Evolutionary conservation across 108 stramenopile genomes (phyloP).

Genomic region (Skeletonema potamos): DNA sequence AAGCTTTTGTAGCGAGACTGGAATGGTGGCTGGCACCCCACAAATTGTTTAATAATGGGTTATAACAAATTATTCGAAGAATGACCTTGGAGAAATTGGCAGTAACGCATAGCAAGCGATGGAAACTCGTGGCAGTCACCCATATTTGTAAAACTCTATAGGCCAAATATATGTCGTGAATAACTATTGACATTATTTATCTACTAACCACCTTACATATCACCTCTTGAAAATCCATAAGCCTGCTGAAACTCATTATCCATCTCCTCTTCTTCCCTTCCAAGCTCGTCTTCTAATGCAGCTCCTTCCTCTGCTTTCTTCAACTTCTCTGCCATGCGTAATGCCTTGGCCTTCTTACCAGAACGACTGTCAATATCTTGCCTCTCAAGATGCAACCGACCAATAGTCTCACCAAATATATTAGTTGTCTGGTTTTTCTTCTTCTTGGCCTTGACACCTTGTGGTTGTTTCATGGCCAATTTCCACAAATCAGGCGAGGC

Average conservation of each 20-base stretch:
- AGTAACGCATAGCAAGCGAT: background rate
- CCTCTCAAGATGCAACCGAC: slow-evolving; percentile 93
- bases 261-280: slow-evolving; percentile 66
- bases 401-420: slow-evolving; percentile 94
- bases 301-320: slow-evolving; percentile 70
- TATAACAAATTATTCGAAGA: background rate
- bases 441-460: slow-evolving; percentile 53
- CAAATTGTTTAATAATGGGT: slow-evolving; percentile 21
- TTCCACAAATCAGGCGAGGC: slow-evolving; percentile 94
- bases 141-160: background rate
- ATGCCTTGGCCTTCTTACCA: slow-evolving; percentile 86
- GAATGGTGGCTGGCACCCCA: slow-evolving; percentile 67
- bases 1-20: slow-evolving; percentile 61
- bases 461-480: slow-evolving; percentile 85
- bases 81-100: background rate
- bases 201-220: slow-evolving; percentile 7
- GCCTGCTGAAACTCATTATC: slow-evolving; percentile 71
- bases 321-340: slow-evolving; percentile 78
- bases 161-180: background rate
- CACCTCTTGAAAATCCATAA: slow-evolving; percentile 58
- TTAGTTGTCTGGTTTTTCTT: slow-evolving; percentile 95
- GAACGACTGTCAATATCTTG: slow-evolving; percentile 91
- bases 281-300: slow-evolving; percentile 77
- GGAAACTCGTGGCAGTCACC: background rate
- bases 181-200: background rate